Base-by-base conservation (phyloP, 176 grass and related monocot species). In the Triticum dicoccoides region DNA sequence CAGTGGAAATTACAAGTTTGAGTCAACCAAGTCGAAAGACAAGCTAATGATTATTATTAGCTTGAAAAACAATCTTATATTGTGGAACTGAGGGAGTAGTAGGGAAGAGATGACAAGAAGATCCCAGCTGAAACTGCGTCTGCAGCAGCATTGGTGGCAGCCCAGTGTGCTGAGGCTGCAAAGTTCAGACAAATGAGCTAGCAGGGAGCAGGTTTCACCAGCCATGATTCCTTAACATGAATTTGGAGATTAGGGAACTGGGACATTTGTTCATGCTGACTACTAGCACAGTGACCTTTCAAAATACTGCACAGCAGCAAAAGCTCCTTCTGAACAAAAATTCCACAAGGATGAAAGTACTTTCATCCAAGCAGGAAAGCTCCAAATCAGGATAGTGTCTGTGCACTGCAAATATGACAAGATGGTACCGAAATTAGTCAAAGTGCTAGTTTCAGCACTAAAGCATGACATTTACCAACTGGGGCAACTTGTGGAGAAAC, bases 131-230 rank as follows among this genome's bases (percentile, higher is more conserved):
- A 83, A 80, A 85, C 91, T 62, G 42, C 80, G 0, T 91, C 88
- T 58, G 88, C 88, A 11, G 85, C 86, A 20, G 76, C 86, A 49
- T 62, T 95, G 63, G 80, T 95, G 35, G 91, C 86, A 21, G 76
- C 91, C 5, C 81, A 80, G 63, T 91, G 88, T 76, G 83, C 80
- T 49, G 90, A 95, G 86, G 88, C 80, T 29, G 90, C 93, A 8
- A 89, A 91, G 34, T 87, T 83, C 27, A 54, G 15, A 18, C 15
- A 67, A 85, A 4, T 72, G 91, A 79, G 86, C 91, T 45, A 93
- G 73, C 65, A 74, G 44, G 29, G 85, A 73, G 21, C 88, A 90
- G 52, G 85, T 95, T 82, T 84, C 90, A 34, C 78, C 90, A 52
- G 79, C 80, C 77, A 84, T 21, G 56, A 9, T 21, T 9, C 7